Evolutionary conservation across 768 basidiomycete species (phyloP), one percentile per base, ranked within the genome.

Genomic region (Boletus vinaceobasis): DNA sequence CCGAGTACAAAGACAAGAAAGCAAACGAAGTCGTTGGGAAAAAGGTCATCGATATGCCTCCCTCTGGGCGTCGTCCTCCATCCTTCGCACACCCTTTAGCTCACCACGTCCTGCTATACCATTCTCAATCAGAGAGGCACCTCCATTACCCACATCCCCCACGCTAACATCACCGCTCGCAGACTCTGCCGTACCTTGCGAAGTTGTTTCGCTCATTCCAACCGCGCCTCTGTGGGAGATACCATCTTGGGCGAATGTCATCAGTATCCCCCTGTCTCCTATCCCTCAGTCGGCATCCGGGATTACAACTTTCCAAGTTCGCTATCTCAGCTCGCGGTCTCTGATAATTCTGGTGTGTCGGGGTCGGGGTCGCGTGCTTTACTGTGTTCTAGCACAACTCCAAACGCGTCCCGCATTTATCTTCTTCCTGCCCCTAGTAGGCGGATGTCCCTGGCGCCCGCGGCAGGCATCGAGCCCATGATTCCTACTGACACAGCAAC

Each of bases 41-140:
- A 70, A 53, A 70, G 71, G 17, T 60, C 69, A 0, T 70, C 70
- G 0, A 57, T 70, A n/a, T 29, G 69, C 68, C 4, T 72, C 70
- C 23, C 52, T 72, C 8, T 59, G 69, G 6, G 60, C 61, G 0
- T 70, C 69, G 1, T 72, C 72, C 9, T 68, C 69, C 17, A 27
- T 70, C 8, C 72, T 70, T 11, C 62, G 69, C 7, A 42, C 70
- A 0, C 72, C 69, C 2, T 66, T 70, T 29, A 60, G 48, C 23
- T 71, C 70, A 1, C 66, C 61, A 10, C 69, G 68, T 44, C 60
- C 68, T 19, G 43, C 60, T 0, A 1, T 60, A 15, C 51, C 64
- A 5, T 61, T 64, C 6, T 43, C 62, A 0, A 32, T 42, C 3
- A 63, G 65, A 26, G 68, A 70, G 21, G 53, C 61, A 1, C 70